These are phyloP conservation scores for Avena atlantica DNA, from an alignment of 176 grass and related monocot species.

Conservation along the genomic window DNA sequence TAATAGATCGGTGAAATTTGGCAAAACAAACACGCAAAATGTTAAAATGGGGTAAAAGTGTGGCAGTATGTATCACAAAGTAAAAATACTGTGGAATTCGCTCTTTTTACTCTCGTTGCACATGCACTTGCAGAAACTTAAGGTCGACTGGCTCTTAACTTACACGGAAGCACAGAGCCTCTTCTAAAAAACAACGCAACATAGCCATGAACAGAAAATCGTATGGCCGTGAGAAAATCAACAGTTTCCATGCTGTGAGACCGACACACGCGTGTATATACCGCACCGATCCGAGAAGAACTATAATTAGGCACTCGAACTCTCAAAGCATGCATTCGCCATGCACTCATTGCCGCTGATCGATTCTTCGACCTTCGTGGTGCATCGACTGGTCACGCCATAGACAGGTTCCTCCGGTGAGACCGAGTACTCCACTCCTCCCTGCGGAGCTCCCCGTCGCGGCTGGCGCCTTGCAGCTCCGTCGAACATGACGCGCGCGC, in stretches of 20 bases:
- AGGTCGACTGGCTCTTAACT: no score
- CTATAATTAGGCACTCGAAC: not conserved
- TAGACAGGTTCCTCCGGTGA: constrained; percentile 48
- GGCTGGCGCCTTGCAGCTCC: constrained; percentile 1
- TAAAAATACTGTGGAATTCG: no score
- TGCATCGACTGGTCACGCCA: constrained; percentile 32
- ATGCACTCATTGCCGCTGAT: not conserved
- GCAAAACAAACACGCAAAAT: no score
- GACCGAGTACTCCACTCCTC: constrained; percentile 44
- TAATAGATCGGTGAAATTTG: no score
- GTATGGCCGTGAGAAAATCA: constrained; percentile 15
- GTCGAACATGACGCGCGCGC: not conserved
- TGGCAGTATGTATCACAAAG: no score
- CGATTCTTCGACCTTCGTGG: not conserved
- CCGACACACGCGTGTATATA: constrained; percentile 7
- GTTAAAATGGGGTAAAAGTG: no score
- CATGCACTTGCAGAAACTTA: no score
- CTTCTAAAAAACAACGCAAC: not conserved
- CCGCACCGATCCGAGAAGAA: not conserved
- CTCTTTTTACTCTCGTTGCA: no score
- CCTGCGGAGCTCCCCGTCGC: constrained; percentile 33
- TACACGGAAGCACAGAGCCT: no score
- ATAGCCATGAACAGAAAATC: not conserved
- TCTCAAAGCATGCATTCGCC: not conserved
- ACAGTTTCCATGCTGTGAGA: not conserved